Evolutionary conservation across 257 asterid species (phyloP).

Genomic region (Fraxinus anomala): DNA sequence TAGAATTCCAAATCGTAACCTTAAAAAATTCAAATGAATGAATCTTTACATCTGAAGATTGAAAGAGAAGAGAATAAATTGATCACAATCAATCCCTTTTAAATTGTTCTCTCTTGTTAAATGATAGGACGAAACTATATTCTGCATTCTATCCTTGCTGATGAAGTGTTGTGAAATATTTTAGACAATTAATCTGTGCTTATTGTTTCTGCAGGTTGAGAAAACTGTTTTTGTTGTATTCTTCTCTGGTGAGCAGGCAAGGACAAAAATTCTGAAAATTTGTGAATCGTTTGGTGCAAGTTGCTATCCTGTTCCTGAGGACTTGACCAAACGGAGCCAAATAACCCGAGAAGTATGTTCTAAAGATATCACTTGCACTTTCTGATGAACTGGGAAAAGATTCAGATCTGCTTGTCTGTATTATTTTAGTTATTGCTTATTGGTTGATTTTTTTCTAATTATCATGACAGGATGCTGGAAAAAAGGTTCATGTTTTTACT

Average conservation of each 20-base stretch:
- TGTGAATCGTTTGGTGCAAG: constrained; percentile 98
- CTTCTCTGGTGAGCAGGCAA: constrained; percentile 99
- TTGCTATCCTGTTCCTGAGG: constrained; percentile 98
- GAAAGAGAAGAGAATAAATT: neutral
- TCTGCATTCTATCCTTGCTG: constrained; percentile 21
- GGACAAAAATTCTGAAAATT: constrained; percentile 82
- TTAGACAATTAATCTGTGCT: constrained; percentile 21
- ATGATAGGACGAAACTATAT: constrained; percentile 6
- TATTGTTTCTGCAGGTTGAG: constrained; percentile 78
- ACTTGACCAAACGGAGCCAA: constrained; percentile 74
- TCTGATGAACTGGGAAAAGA: constrained; percentile 28
- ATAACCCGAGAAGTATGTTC: constrained; percentile 80
- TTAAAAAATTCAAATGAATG: constrained; percentile 1
- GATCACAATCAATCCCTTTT: neutral
- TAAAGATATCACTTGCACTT: constrained; percentile 26
- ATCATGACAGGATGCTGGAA: neutral
- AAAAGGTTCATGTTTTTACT: neutral
- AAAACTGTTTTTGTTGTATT: constrained; percentile 87
- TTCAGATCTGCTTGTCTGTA: constrained; percentile 12
- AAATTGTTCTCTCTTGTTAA: neutral
- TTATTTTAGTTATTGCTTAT: neutral
- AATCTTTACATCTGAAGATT: neutral
- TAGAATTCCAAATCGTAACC: constrained; percentile 9
- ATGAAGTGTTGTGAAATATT: constrained; percentile 11
- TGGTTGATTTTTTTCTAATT: neutral